Base-by-base conservation (phyloP, 352 stramenopile genomes). In the Pythium phragmiticola region DNA sequence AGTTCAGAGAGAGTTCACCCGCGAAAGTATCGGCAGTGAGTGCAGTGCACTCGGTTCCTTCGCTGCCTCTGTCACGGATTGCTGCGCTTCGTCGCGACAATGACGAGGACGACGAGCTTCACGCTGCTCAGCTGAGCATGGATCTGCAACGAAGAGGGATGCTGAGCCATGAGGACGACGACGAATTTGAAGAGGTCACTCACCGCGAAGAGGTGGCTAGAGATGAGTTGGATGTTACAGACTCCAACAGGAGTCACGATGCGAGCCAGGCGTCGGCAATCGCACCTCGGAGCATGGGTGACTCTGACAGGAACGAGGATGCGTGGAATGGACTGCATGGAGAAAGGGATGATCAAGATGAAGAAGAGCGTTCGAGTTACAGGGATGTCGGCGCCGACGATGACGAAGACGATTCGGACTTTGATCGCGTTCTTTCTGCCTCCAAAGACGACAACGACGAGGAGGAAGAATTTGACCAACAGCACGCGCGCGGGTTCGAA, bases 51-150 rank as follows among this genome's bases (percentile, higher is more conserved):
- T 46, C 39, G 39, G 19, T 33, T 51, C 45, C 45, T 12, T 13
- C 19, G 7, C 17, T 51, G 45, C 45, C 21, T 6, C 17, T 51
- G 11, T n/a, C 21, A 12, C 39, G 17, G 17, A 37, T 54, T 11
- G 16, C 52, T 28, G 49, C 49, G 26, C 49, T 42, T 45, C 52
- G 21, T 7, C 19, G 23, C 26, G 52, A 59, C 52, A 59, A 36
- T 39, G 52, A 39, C 52, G 52, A 59, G 6, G 52, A 59, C 37
- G 52, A 39, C 34, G 34, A 59, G 19, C 36, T 47, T n/a, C 36
- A 59, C 17, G 39, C 19, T 9, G 53, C 53, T 16, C 53, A 60
- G 23, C 12, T 60, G 7, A 17, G 8, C 4, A 49, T 60, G 37
- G 39, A 60, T 60, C 23, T 7, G 3, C 41, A 36, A 26, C 17